A percentile compares a stretch with the other conserved stretches of the same genome.
Conservation (phyloP, 148 eudicot species). For the Rhododendron griersonianum region DNA sequence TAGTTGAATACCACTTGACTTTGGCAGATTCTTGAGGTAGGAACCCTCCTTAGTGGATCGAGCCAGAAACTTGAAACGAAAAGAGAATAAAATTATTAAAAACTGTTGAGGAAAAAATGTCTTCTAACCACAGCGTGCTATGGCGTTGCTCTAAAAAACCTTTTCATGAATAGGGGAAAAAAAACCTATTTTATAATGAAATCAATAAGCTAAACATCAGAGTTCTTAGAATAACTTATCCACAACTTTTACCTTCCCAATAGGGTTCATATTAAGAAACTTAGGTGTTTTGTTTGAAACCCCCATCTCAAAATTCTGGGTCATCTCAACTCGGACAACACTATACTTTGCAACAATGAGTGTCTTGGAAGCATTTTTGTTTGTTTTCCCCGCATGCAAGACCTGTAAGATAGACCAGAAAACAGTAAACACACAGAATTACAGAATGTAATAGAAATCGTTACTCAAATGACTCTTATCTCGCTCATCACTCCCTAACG, state of each 20-base stretch:
- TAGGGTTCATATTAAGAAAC: conserved; percentile 70
- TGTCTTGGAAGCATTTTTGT: conserved; percentile 68
- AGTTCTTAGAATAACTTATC: not conserved
- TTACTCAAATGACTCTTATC: too few relatives aligned
- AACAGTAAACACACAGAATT: not conserved
- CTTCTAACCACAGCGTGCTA: conserved; percentile 56
- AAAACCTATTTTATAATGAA: not conserved
- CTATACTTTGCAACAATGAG: conserved; percentile 64
- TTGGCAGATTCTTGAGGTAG: too few relatives aligned
- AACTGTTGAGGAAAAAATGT: not conserved
- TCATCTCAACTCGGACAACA: conserved; percentile 53
- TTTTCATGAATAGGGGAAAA: not conserved
- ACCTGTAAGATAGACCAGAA: conserved; percentile 27
- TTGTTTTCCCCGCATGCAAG: conserved; percentile 42
- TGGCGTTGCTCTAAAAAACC: conserved; percentile 70
- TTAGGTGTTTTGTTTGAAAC: conserved; percentile 65
- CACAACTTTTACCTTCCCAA: conserved; percentile 53
- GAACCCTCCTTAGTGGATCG: too few relatives aligned
- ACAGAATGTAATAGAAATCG: not conserved
- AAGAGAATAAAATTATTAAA: not conserved
- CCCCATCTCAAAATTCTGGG: conserved; percentile 57
- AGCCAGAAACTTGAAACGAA: too few relatives aligned
- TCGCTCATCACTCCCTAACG: too few relatives aligned
- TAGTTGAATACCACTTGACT: too few relatives aligned
- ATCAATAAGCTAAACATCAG: not conserved